These are phyloP conservation scores for Talaromyces thailandensis DNA, from an alignment of 495 filamentous ascomycete species.

Conservation along the genomic window DNA sequence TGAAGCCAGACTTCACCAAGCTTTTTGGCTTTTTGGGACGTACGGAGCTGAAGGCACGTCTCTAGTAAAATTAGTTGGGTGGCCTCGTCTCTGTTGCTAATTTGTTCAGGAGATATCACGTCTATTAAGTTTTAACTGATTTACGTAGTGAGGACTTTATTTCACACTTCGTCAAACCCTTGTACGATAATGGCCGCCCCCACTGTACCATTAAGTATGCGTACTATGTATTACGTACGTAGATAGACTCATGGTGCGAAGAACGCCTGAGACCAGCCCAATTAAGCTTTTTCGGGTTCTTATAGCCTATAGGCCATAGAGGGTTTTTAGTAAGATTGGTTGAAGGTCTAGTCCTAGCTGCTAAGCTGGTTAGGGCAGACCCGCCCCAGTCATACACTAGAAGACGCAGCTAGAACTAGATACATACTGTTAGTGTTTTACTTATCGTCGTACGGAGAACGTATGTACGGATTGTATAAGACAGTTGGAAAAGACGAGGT, in stretches of 20 bases:
- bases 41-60: neutral
- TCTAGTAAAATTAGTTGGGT: neutral
- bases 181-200: neutral
- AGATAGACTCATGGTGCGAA: neutral
- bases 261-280: neutral
- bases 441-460: too few species aligned
- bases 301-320: neutral
- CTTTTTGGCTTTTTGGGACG: neutral
- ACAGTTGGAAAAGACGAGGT: too few species aligned
- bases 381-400: too few species aligned
- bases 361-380: neutral
- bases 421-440: too few species aligned
- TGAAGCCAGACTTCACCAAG: neutral
- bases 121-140: neutral
- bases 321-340: neutral
- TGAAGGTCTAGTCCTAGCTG: neutral
- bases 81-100: neutral
- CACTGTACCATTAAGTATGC: neutral
- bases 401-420: too few species aligned
- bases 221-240: neutral
- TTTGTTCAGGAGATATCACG: neutral
- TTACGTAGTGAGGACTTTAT: neutral
- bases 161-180: neutral
- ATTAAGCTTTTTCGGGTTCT: neutral
- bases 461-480: too few species aligned